Evolutionary conservation across 495 filamentous ascomycete species (phyloP), one percentile per base, ranked within the genome.

Genomic region (Letharia columbiana): DNA sequence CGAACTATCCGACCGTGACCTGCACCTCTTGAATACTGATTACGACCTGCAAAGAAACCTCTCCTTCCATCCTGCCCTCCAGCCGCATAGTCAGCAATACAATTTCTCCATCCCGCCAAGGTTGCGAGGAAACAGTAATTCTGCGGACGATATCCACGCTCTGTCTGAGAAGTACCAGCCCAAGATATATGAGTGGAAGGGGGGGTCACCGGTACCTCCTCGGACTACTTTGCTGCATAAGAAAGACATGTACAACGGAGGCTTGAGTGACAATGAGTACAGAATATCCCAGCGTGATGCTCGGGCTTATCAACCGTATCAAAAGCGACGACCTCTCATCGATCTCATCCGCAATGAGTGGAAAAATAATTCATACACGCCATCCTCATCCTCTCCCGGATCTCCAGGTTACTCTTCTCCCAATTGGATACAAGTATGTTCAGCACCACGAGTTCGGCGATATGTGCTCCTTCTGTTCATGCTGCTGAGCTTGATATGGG

Each of bases 391-490:
- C 18, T 76, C 52, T 56, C 52, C 52, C 3, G 52, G 52, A 74
- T 77, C 70, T 61, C 72, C 49, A 42, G 68, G 52, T 75, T 74
- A 41, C 18, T 41, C 62, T 13, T 49, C 61, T 31, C 71, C 69
- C 33, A 58, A 65, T 17, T 68, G 65, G 59, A 39, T 61, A 23
- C 71, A 69, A 57, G 70, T 80, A 57, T 66, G 77, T 45, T 72
- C 76, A 18, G 79, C 81, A 17, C 81, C 80, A 31, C 74, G 77
- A 33, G 78, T 82, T 64, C 77, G 79, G 44, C 78, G 82, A 62
- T 81, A 80, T 61, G 67, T 79, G 11, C 39, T 81, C 47, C 68
- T 81, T 15, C 82, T 81, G 58, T 33, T 81, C 23, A 49, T 74
- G 4, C 69, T 82, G 5, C 64, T 82, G 20, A 42, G 79, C 0